A percentile compares a stretch with the other conserved stretches of the same genome.
phyloP scores from a whole-genome alignment of 129 eudicot species.

The Saussurea involucrata region DNA sequence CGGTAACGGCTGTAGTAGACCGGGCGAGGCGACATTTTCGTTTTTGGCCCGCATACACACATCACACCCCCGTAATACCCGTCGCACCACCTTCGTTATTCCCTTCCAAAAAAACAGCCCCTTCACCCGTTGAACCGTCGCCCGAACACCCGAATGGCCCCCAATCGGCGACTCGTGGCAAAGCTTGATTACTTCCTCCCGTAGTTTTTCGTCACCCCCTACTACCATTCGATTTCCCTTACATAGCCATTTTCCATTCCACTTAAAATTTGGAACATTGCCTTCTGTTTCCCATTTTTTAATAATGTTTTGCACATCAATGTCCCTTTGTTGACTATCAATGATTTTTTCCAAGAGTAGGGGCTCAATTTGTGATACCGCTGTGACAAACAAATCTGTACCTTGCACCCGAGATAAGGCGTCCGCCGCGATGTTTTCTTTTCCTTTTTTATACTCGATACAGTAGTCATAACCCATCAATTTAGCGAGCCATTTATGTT shows the following conservation, averaged over 20 bases:
- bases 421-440: not conserved
- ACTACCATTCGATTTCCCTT: not conserved
- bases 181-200: not conserved
- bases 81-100: not conserved
- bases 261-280: not conserved
- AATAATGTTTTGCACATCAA: not conserved
- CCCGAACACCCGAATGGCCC: not conserved
- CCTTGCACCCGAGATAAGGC: slow-evolving; percentile 5
- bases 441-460: not conserved
- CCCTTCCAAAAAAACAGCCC: not conserved
- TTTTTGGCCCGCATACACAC: slow-evolving; percentile 1
- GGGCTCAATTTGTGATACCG: not conserved
- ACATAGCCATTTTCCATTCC: not conserved
- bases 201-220: not conserved
- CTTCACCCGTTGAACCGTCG: not conserved
- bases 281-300: not conserved
- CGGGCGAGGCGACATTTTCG: slow-evolving; percentile 1
- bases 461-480: slow-evolving; percentile 4
- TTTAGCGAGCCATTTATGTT: slow-evolving; percentile 1
- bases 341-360: not conserved
- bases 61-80: not conserved
- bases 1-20: slow-evolving; percentile 2
- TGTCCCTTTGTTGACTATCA: not conserved
- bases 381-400: not conserved
- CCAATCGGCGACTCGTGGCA: not conserved